A percentile compares a stretch with the other conserved stretches of the same genome.
Conservation (phyloP, 495 filamentous ascomycete genomes). For the Trichoderma reesei region DNA sequence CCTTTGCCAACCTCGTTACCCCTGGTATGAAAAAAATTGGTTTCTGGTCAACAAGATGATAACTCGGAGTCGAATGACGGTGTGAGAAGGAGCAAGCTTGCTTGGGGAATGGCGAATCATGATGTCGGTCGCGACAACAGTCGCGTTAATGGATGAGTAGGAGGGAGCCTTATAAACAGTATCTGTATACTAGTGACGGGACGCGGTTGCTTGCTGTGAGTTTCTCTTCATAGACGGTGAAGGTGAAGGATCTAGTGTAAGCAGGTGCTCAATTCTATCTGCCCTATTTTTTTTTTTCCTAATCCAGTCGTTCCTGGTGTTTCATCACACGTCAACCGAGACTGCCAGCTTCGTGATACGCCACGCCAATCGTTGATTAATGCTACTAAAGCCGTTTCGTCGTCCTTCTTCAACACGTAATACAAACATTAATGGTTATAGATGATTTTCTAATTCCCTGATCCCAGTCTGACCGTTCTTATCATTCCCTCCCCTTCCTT, state of each 20-base stretch:
- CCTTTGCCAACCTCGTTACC: background rate
- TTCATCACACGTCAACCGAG: no score
- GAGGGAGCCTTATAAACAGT: background rate
- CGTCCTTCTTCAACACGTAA: background rate
- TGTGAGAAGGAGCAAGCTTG: background rate
- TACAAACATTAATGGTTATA: background rate
- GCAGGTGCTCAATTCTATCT: conserved; percentile 7
- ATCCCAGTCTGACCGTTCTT: background rate
- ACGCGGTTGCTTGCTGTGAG: background rate
- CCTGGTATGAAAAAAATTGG: background rate
- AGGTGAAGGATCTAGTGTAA: conserved; percentile 6
- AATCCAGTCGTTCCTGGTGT: no score
- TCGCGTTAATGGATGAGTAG: conserved; percentile 3
- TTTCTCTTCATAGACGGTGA: conserved; percentile 9
- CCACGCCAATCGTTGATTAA: background rate
- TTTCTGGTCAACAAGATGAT: background rate
- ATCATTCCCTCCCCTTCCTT: background rate
- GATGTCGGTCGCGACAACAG: background rate
- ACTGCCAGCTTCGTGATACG: background rate
- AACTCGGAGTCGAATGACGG: background rate
- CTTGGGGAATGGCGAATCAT: background rate
- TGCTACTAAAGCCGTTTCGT: background rate
- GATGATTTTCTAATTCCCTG: background rate
- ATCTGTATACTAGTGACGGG: conserved; percentile 4
- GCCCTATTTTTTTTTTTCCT: background rate